Evolutionary conservation across 805 yeast genomes (phyloP).

Genomic region (Kluyveromyces dobzhanskii): DNA sequence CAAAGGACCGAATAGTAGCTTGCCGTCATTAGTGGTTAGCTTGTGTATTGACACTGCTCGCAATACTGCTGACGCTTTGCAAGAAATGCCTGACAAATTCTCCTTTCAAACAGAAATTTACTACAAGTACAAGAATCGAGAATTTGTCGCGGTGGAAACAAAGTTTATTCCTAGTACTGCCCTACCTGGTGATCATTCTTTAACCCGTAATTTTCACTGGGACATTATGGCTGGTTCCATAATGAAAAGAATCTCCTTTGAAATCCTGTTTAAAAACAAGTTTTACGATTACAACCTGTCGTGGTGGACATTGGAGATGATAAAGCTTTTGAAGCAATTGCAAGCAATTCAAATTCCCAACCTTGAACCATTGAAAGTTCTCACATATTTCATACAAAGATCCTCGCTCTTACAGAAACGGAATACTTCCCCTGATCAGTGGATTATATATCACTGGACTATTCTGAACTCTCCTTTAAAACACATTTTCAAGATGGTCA

Average conservation of each 20-base stretch:
- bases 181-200: background rate
- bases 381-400: constrained; percentile 11
- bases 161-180: constrained; percentile 8
- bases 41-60: constrained; percentile 9
- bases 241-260: constrained; percentile 10
- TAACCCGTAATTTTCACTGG: background rate
- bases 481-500: background rate
- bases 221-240: constrained; percentile 2
- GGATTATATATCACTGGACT: constrained; percentile 9
- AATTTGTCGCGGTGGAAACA: constrained; percentile 7
- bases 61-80: constrained; percentile 9
- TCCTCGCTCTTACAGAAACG: constrained; percentile 11
- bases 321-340: constrained; percentile 5
- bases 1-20: constrained; percentile 6
- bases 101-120: constrained; percentile 9
- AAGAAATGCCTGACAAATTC: constrained; percentile 7
- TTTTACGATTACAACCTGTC: constrained; percentile 5
- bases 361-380: constrained; percentile 6
- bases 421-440: constrained; percentile 18
- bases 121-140: constrained; percentile 2
- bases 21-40: constrained; percentile 6
- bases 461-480: constrained; percentile 6
- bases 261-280: constrained; percentile 4
- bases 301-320: constrained; percentile 7
- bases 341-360: background rate